Evolutionary conservation across 495 filamentous ascomycete species (phyloP), one percentile per base, ranked within the genome.

Genomic region (Penicillium bialowiezense): DNA sequence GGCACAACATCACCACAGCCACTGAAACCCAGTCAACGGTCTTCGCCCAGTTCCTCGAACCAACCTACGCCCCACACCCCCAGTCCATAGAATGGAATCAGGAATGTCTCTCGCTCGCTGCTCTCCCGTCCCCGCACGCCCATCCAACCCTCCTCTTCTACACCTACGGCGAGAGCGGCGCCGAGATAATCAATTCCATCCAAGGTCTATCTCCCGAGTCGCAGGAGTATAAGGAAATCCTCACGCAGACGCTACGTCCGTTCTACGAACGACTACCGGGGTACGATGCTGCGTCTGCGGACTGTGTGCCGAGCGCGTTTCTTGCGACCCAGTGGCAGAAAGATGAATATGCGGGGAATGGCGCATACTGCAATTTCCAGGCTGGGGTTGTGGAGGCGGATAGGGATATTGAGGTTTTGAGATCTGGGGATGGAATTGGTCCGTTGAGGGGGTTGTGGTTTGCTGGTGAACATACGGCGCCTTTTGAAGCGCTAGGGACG

Each of bases 71-170:
- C 37, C 77, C 86, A 18, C 90, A 84, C 73, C 90, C 90, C 0
- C 55, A 47, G 1, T 85, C 89, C 54, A 80, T 85, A 3, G 51
- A 70, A 41, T 95, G 89, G 89, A 84, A 84, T 55, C 87, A 90
- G 69, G 87, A 93, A 71, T 75, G 78, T 53, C 71, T 96, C 50
- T 90, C 91, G 47, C 73, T 98, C 26, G 81, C 85, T 35, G 79
- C 86, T 3, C 74, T 96, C 15, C 76, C 81, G 0, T 50, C 56
- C 0, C 59, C 72, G 0, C 77, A 68, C 55, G 76, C 84, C 4
- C 91, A 96, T 26, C 88, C 93, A 10, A 96, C 91, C 2, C 77
- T 98, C 15, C 79, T 98, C 19, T 98, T 95, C 77, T 98, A 98
- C 75, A 84, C 85, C 51, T 90, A 86, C 59, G 93, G 91, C 6